phyloP scores from a whole-genome alignment of 345 rosid genomes.

The Aegle marmelos region DNA sequence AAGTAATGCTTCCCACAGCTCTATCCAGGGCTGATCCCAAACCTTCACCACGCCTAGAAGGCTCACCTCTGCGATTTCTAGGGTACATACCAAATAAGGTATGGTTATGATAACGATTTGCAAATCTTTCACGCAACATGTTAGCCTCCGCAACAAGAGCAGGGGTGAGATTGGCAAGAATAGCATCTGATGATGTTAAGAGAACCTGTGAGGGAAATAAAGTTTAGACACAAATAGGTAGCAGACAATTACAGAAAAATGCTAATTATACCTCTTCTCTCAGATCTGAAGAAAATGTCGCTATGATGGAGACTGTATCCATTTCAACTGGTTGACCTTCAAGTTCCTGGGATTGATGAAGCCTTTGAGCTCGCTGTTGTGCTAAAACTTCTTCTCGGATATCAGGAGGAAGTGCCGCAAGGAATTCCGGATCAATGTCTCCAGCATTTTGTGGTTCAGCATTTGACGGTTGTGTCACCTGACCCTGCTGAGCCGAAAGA shows the following conservation, averaged over 20 bases:
- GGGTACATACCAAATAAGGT: slow-evolving; percentile 89
- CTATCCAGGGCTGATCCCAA: slow-evolving; percentile 62
- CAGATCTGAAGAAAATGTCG: slow-evolving; percentile 93
- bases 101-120: slow-evolving; percentile 82
- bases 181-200: slow-evolving; percentile 90
- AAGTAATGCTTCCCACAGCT: slow-evolving; percentile 47
- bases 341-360: slow-evolving; percentile 90
- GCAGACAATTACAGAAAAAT: slow-evolving; percentile 3
- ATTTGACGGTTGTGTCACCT: slow-evolving; percentile 69
- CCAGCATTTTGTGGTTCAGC: slow-evolving; percentile 66
- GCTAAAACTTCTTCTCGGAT: slow-evolving; percentile 93
- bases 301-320: slow-evolving; percentile 98
- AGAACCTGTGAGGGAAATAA: slow-evolving; percentile 56
- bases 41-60: slow-evolving; percentile 85
- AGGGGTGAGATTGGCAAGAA: slow-evolving; percentile 95
- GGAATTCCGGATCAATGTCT: slow-evolving; percentile 96
- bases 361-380: slow-evolving; percentile 93
- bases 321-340: slow-evolving; percentile 99
- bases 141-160: slow-evolving; percentile 98
- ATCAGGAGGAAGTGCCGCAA: slow-evolving; percentile 97
- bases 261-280: slow-evolving; percentile 78
- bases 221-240: slow-evolving; percentile 8
- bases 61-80: slow-evolving; percentile 90
- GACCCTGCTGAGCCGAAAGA: slow-evolving; percentile 88
- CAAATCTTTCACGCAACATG: slow-evolving; percentile 95